These are phyloP conservation scores for Peronospora farinosa DNA, from an alignment of 352 stramenopile species.

Conservation along the genomic window DNA sequence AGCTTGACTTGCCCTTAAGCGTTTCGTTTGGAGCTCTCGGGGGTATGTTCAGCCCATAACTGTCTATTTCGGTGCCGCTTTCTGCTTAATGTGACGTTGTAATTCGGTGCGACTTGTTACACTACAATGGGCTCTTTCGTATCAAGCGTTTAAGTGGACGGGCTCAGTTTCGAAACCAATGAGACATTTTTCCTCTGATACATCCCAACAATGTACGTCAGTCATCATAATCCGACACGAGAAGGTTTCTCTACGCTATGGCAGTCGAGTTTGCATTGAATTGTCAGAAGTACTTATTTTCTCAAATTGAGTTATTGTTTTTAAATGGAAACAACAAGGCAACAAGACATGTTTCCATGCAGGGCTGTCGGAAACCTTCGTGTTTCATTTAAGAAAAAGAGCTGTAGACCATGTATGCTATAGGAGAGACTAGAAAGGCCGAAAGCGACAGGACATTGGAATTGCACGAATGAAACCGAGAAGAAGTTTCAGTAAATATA, in stretches of 20 bases:
- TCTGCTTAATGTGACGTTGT: constrained; percentile 5
- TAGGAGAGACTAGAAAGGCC: neutral
- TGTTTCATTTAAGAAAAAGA: neutral
- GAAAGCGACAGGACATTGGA: neutral
- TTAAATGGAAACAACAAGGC: neutral
- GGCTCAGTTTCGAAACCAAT: constrained; percentile 13
- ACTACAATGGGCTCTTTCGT: constrained; percentile 4
- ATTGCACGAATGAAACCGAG: neutral
- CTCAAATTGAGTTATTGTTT: neutral
- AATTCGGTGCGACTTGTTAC: constrained; percentile 1
- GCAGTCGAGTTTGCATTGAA: neutral
- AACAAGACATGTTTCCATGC: neutral
- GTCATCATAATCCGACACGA: neutral
- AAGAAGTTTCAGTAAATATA: too few relatives aligned
- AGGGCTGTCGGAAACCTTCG: neutral
- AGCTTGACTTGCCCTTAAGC: constrained; percentile 13
- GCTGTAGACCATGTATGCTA: neutral
- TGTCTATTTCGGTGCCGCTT: constrained; percentile 9
- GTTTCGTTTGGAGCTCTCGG: constrained; percentile 10
- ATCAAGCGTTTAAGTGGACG: neutral
- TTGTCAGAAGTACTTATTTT: neutral
- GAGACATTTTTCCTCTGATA: constrained; percentile 14
- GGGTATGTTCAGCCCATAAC: constrained; percentile 16
- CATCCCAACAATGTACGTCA: neutral
- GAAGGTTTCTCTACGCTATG: neutral